Evolutionary conservation across 1,139 yeast species (phyloP), one percentile per base, ranked within the genome.

Genomic region (Geotrichum reessii): DNA sequence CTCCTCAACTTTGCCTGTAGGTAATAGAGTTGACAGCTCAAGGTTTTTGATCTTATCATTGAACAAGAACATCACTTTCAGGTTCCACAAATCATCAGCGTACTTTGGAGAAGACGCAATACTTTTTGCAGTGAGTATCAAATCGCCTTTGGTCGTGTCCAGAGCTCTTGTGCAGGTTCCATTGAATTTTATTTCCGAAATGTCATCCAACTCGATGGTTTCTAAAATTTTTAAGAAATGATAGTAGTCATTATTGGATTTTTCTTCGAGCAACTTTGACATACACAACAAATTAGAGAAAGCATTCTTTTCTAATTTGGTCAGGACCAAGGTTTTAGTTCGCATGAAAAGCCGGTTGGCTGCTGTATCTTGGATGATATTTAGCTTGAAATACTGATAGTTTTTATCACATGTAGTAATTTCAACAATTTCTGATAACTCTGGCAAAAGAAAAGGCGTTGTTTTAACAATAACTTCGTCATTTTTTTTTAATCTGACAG

Each of bases 381-480:
- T 80, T 58, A 76, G 73, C 25, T 65, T 64, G 8, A 83, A 77
- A 17, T 76, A 75, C 65, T 80, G 81, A 66, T 78, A 77, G 37
- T 78, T 78, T 0, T 71, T 67, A 2, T 82, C 77, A 8, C 68
- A 65, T 0, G 84, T 77, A 50, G 74, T 71, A 7, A 83, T 73
- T 3, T 69, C 67, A n/a, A 60, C 56, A 21, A 90, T 82, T 0
- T 73, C 73, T 22, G 76, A 74, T 37, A 87, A 69, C 47, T 81
- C 80, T 0, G 96, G 95, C 42, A 91, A 71, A 52, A 90, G 71
- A 64, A 89, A 82, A 0, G 97, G 97, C 0, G 95, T 52, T 64
- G 53, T 61, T 3, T 73, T 65, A 9, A 70, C 71, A 4, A 69
- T 63, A 0, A 66, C 62, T 6, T 66, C 63, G 0, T 83, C 83